Percentiles rank a stretch among this genome's conserved stretches.
Evolutionary conservation across 352 stramenopile species (phyloP).

Genomic region (Phytophthora niederhauseri): DNA sequence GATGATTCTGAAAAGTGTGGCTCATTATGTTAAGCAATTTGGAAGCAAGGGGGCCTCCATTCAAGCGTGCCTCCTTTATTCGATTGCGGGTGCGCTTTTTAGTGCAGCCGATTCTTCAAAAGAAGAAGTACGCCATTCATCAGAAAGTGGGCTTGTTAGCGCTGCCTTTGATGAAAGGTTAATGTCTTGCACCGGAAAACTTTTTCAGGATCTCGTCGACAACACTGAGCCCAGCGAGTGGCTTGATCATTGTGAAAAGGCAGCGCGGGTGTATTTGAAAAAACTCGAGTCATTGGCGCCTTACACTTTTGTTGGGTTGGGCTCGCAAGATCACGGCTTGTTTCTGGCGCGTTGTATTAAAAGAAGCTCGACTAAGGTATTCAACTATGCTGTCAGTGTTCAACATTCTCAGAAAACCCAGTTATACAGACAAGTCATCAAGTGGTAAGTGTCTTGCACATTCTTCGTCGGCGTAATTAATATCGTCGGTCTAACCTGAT

Average conservation of each 20-base stretch:
- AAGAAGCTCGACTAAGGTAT: slow-evolving; percentile 46
- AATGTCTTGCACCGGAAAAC: slow-evolving; percentile 16
- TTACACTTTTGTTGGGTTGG: slow-evolving; percentile 19
- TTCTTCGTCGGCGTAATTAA: background rate
- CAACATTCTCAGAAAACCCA: slow-evolving; percentile 32
- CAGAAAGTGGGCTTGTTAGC: background rate
- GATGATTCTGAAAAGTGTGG: slow-evolving; percentile 44
- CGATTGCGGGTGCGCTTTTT: slow-evolving; percentile 34
- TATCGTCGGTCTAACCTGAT: slow-evolving; percentile 27
- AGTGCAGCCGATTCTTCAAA: slow-evolving; percentile 24
- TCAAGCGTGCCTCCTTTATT: slow-evolving; percentile 30
- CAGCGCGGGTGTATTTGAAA: slow-evolving; percentile 42
- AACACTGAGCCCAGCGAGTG: slow-evolving; percentile 12
- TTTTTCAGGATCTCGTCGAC: slow-evolving; percentile 34
- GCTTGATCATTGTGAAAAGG: slow-evolving; percentile 38
- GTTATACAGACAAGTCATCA: slow-evolving; percentile 42
- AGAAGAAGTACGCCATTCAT: background rate
- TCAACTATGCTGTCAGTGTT: slow-evolving; percentile 43
- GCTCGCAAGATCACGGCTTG: slow-evolving; percentile 17
- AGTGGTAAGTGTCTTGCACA: slow-evolving; percentile 35
- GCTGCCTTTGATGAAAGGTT: slow-evolving; percentile 24
- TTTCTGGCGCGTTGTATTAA: slow-evolving; percentile 53
- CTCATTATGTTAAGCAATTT: slow-evolving; percentile 39
- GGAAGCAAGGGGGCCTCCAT: slow-evolving; percentile 18
- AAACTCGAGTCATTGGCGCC: slow-evolving; percentile 35